phyloP scores from a whole-genome alignment of 345 rosid genomes.

The Psidium friedrichsthalianum region DNA sequence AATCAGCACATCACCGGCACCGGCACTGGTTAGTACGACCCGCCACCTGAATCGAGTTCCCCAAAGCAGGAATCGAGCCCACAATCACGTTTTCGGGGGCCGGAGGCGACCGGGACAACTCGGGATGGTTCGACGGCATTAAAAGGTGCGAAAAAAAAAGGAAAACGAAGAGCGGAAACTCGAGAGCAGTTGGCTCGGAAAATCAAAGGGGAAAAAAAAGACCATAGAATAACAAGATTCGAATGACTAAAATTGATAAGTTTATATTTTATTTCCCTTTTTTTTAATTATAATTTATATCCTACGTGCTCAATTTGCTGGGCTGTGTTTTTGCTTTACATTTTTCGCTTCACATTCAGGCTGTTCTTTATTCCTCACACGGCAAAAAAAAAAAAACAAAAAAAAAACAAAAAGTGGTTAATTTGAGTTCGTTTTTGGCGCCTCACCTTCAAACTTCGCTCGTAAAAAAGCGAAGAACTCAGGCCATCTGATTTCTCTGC shows the following conservation, averaged over 20 bases:
- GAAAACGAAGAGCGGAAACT: neutral
- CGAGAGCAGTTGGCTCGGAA: neutral
- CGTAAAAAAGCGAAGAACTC: neutral
- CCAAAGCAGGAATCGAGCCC: neutral
- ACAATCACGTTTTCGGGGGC: neutral
- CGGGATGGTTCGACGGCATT: neutral
- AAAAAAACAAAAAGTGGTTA: neutral
- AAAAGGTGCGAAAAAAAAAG: neutral
- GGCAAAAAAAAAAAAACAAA: neutral
- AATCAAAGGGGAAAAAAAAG: neutral
- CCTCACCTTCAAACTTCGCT: neutral
- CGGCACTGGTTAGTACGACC: neutral
- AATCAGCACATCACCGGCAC: neutral
- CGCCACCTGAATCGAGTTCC: neutral
- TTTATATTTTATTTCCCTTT: no score
- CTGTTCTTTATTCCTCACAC: neutral
- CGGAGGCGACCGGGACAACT: neutral
- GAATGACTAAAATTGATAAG: neutral
- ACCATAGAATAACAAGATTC: neutral
- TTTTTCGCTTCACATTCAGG: neutral
- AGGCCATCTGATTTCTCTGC: neutral
- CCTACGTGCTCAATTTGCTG: no score
- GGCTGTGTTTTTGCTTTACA: neutral
- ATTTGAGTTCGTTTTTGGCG: neutral
- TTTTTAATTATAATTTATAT: no score